A percentile compares a stretch with the other conserved stretches of the same genome.
Evolutionary conservation across 257 asterid species (phyloP).

Genomic region (Fraxinus americana): DNA sequence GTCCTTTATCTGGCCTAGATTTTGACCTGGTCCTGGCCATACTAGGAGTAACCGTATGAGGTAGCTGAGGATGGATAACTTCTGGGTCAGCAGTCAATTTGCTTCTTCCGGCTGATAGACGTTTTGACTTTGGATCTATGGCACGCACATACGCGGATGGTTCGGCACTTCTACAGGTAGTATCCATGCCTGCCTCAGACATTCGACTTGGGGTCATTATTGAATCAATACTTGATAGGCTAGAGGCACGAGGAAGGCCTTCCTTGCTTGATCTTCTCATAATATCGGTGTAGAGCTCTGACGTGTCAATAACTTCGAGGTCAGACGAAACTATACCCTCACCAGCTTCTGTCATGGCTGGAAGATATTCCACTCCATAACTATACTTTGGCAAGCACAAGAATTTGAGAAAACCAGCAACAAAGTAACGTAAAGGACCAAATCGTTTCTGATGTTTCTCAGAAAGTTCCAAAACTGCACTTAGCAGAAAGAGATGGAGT

Average conservation of each 20-base stretch:
- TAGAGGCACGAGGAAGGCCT: slow-evolving; percentile 95
- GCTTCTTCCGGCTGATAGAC: slow-evolving; percentile 79
- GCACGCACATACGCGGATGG: slow-evolving; percentile 96
- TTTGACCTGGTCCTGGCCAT: slow-evolving; percentile 93
- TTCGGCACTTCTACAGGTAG: slow-evolving; percentile 81
- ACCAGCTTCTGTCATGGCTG: slow-evolving; percentile 55
- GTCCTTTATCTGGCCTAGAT: slow-evolving; percentile 75
- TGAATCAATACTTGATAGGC: slow-evolving; percentile 93
- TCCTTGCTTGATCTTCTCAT: slow-evolving; percentile 93
- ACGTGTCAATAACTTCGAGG: slow-evolving; percentile 65
- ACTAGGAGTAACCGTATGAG: slow-evolving; percentile 74
- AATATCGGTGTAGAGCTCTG: slow-evolving; percentile 85
- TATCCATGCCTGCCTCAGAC: slow-evolving; percentile 73
- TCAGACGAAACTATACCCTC: slow-evolving; percentile 56
- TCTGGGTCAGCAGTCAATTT: slow-evolving; percentile 74
- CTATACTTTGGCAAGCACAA: slow-evolving; percentile 91
- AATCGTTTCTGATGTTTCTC: slow-evolving; percentile 91
- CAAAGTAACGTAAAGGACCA: slow-evolving; percentile 94
- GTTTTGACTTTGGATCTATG: slow-evolving; percentile 83
- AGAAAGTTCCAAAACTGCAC: slow-evolving; percentile 90
- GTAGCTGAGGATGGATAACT: slow-evolving; percentile 83
- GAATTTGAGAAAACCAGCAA: slow-evolving; percentile 93
- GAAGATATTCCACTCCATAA: slow-evolving; percentile 91
- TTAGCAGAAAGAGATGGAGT: slow-evolving; percentile 4
- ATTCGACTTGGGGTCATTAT: slow-evolving; percentile 85